Evolutionary conservation across 805 yeast genomes (phyloP).

Genomic region (Danielia reshetovae): DNA sequence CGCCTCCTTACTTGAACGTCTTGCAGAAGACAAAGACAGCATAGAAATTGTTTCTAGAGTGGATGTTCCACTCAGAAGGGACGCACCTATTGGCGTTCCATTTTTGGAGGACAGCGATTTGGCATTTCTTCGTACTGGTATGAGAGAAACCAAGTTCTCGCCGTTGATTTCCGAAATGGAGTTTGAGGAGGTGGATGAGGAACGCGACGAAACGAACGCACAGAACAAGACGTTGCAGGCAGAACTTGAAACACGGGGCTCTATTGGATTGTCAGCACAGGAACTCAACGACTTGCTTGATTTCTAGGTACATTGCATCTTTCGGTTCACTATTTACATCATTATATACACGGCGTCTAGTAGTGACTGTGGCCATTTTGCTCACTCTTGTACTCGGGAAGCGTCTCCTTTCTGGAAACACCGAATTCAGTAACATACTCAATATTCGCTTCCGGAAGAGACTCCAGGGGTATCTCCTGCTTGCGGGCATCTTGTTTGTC

Average conservation of each 20-base stretch:
- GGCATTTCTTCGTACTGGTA: constrained; percentile 21
- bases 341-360: no score
- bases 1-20: constrained; percentile 14
- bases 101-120: constrained; percentile 27
- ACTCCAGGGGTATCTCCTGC: constrained; percentile 22
- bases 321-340: no score
- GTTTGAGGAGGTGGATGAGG: constrained; percentile 8
- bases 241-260: constrained; percentile 10
- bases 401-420: constrained; percentile 19
- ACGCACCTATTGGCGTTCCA: constrained; percentile 8
- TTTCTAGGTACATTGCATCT: constrained; percentile 20
- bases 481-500: constrained; percentile 20
- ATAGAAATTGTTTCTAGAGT: constrained; percentile 47
- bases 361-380: no score
- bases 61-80: constrained; percentile 16
- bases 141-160: constrained; percentile 13
- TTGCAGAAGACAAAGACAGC: constrained; percentile 33
- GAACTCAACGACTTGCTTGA: constrained; percentile 37
- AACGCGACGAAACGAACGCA: constrained; percentile 3
- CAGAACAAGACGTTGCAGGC: constrained; percentile 6
- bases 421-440: constrained; percentile 35
- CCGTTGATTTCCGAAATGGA: constrained; percentile 20
- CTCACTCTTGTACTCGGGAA: constrained; percentile 30
- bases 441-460: constrained; percentile 34
- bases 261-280: constrained; percentile 28